Percentiles rank a stretch among this genome's conserved stretches.
phyloP scores from a whole-genome alignment of 352 stramenopile species.

The Phytophthora fragariaefolia region DNA sequence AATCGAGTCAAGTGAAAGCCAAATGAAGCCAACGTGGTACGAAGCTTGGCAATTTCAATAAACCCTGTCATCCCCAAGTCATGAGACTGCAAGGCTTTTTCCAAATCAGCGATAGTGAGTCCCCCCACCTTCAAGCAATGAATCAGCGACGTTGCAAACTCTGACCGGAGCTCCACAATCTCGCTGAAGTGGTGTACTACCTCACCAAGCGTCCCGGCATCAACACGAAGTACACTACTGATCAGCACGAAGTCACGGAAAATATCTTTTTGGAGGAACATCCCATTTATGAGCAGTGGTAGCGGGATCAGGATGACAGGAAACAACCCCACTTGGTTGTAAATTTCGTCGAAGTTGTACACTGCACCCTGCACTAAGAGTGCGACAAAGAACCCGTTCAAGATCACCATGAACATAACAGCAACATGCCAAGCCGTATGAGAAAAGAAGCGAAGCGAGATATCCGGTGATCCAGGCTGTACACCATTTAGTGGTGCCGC shows the following conservation, averaged over 20 bases:
- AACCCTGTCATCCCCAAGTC: constrained; percentile 37
- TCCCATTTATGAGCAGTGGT: constrained; percentile 57
- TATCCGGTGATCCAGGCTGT: constrained; percentile 10
- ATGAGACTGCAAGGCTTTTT: constrained; percentile 27
- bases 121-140: constrained; percentile 27
- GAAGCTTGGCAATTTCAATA: constrained; percentile 52
- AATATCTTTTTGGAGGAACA: constrained; percentile 60
- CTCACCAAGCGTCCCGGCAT: constrained; percentile 51
- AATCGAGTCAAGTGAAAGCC: constrained; percentile 62
- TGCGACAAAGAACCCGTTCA: constrained; percentile 70
- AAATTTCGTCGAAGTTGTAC: constrained; percentile 49
- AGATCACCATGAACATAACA: constrained; percentile 60
- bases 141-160: constrained; percentile 46
- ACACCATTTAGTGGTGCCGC: constrained; percentile 6
- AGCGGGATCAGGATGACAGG: constrained; percentile 39
- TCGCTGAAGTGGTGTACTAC: constrained; percentile 66
- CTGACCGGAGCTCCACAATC: constrained; percentile 56
- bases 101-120: constrained; percentile 36
- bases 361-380: constrained; percentile 68
- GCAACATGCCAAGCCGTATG: constrained; percentile 70
- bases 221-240: constrained; percentile 53
- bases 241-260: constrained; percentile 68
- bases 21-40: constrained; percentile 42
- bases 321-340: constrained; percentile 25
- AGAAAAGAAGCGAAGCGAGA: constrained; percentile 52